Base-by-base conservation (phyloP, 2,329 filamentous ascomycete genomes). In the Alternaria atra region DNA sequence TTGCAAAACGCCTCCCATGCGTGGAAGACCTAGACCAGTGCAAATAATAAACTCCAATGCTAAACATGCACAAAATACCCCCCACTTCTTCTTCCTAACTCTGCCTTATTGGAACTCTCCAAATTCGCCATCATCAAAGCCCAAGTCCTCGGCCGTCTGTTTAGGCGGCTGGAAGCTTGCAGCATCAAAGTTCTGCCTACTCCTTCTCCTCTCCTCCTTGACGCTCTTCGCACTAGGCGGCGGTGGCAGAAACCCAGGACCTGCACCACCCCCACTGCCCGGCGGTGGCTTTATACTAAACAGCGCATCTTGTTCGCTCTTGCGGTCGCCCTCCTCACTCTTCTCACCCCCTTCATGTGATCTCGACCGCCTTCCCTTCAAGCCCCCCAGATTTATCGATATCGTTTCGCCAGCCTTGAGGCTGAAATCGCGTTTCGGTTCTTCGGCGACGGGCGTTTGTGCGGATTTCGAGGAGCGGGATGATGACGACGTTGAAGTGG, bases 351-450 rank as follows among this genome's bases (percentile, higher is more conserved):
- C 61, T 77, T 80, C 66, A 63, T 64, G 67, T 12, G 47, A 52
- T 74, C 80, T 58, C 73, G 75, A 71, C 63, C 76, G 83, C 67
- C 80, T 69, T 2, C 87, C 83, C 67, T 83, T 85, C 39, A 77
- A 35, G 23, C 88, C 87, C 5, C 87, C 88, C 52, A 95, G 84
- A 75, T 91, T 92, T 66, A 96, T 89, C 25, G 90, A 92, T 69
- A 97, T 96, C 17, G 91, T 97, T 84, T 97, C 90, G 10, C 93
- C 93, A 61, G 94, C 92, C 78, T 97, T 97, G 65, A 97, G 78
- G 72, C 91, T 94, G 74, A 93, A 93, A 73, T 97, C 93, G 67
- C 86, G 87, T 80, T 89, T 90, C 34, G 72, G 74, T 73, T 87
- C 86, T 58, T 83, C 81, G 42, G 79, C 79, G 59, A 76, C 51